Conservation (phyloP, 768 basidiomycete genomes). For the Psilocybe sp. region DNA sequence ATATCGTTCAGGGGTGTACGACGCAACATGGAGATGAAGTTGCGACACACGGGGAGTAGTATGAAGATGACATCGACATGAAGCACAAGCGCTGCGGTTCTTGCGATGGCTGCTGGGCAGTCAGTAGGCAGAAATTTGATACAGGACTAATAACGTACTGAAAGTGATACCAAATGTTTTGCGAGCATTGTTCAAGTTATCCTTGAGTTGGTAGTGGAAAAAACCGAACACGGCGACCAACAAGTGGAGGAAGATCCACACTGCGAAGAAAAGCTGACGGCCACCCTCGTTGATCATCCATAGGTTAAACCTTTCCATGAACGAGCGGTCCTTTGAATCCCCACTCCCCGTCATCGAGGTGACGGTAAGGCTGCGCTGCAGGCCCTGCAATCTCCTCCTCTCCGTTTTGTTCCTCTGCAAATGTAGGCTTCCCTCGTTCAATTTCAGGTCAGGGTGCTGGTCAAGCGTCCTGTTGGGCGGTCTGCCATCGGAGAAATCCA, state of each 20-base stretch:
- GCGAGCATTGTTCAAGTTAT: slow-evolving; percentile 69
- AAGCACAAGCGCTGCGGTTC: slow-evolving; percentile 84
- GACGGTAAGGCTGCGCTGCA: slow-evolving; percentile 60
- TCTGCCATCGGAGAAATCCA: slow-evolving; percentile 66
- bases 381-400: slow-evolving; percentile 76
- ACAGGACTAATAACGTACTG: slow-evolving; percentile 41
- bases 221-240: slow-evolving; percentile 77
- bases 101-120: slow-evolving; percentile 67
- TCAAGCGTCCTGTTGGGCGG: slow-evolving; percentile 36
- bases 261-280: slow-evolving; percentile 69
- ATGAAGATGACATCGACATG: slow-evolving; percentile 93
- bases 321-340: slow-evolving; percentile 34
- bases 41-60: slow-evolving; percentile 91
- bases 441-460: slow-evolving; percentile 48
- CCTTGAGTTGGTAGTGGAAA: slow-evolving; percentile 75
- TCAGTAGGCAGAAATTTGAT: neutral
- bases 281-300: slow-evolving; percentile 97
- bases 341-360: slow-evolving; percentile 19
- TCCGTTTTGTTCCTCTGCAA: slow-evolving; percentile 88
- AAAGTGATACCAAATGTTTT: slow-evolving; percentile 74
- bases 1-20: slow-evolving; percentile 80
- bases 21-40: slow-evolving; percentile 87
- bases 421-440: slow-evolving; percentile 31
- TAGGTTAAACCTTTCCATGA: slow-evolving; percentile 48
- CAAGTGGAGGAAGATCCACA: slow-evolving; percentile 80